Evolutionary conservation across 495 filamentous ascomycete species (phyloP).

Genomic region (Schizothecium vesticola): DNA sequence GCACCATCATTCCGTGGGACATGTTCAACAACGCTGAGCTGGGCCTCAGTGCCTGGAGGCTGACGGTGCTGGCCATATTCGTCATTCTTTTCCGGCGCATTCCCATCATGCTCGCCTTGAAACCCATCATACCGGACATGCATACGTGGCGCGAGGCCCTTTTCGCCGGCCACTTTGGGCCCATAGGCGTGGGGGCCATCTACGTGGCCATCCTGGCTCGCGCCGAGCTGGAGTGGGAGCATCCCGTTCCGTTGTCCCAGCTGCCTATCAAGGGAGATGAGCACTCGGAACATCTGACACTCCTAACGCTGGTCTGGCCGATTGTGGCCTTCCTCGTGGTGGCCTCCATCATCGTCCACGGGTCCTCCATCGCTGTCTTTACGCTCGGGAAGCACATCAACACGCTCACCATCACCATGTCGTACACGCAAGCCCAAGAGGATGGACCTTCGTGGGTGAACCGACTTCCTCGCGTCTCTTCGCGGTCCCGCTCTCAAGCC

Average conservation of each 20-base stretch:
- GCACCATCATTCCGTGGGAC: conserved; percentile 93
- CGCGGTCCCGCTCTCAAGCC: conserved; percentile 81
- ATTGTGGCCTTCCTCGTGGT: conserved; percentile 94
- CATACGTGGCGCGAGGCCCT: conserved; percentile 98
- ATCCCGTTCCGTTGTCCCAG: conserved; percentile 61
- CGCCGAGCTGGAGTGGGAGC: conserved; percentile 73
- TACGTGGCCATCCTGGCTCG: conserved; percentile 90
- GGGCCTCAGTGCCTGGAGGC: conserved; percentile 76
- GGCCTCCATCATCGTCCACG: conserved; percentile 90
- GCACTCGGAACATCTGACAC: conserved; percentile 64
- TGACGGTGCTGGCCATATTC: conserved; percentile 83
- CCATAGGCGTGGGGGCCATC: conserved; percentile 95
- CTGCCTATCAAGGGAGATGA: conserved; percentile 47
- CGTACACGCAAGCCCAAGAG: conserved; percentile 84
- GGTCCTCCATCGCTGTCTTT: conserved; percentile 96
- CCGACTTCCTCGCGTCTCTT: conserved; percentile 82
- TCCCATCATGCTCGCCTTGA: conserved; percentile 87
- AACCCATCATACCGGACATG: conserved; percentile 91
- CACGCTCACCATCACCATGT: conserved; percentile 90
- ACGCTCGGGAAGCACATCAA: conserved; percentile 98
- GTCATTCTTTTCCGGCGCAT: conserved; percentile 96
- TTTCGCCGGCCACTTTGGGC: conserved; percentile 97
- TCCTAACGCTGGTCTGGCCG: conserved; percentile 88
- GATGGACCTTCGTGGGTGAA: conserved; percentile 94
- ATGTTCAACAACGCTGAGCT: conserved; percentile 68